Conservation (phyloP, 192 early-diverging fungal genomes). For the Podila clonocystis region DNA sequence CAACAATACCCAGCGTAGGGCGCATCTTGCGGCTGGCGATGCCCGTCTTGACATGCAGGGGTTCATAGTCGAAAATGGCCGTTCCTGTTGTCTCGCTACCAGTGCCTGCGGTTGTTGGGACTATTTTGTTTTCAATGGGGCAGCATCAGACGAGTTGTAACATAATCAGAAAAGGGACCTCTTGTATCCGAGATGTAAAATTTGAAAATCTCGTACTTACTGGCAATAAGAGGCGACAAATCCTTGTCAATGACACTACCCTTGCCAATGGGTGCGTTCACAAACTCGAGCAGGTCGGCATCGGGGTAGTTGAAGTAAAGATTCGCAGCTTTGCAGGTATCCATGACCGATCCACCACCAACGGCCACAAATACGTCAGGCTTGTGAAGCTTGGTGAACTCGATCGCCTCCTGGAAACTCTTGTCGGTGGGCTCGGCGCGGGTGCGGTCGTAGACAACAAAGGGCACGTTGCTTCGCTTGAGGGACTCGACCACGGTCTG, state of each 20-base stretch:
- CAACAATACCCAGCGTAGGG: conserved; percentile 87
- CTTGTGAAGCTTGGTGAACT: conserved; percentile 74
- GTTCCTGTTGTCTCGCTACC: conserved; percentile 93
- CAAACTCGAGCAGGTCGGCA: conserved; percentile 90
- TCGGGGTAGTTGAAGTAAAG: conserved; percentile 84
- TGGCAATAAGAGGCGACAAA: conserved; percentile 83
- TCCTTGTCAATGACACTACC: conserved; percentile 78
- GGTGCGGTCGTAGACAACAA: conserved; percentile 80
- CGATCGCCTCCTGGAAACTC: conserved; percentile 85
- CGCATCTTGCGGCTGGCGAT: conserved; percentile 88
- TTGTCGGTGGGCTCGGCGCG: conserved; percentile 87
- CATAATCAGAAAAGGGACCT: conserved; percentile 34
- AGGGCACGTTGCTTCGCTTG: conserved; percentile 69
- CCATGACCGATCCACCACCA: conserved; percentile 91
- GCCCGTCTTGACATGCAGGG: conserved; percentile 87
- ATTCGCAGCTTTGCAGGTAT: conserved; percentile 93
- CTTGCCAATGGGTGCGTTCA: conserved; percentile 92
- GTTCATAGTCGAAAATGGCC: conserved; percentile 92
- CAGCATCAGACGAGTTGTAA: background rate
- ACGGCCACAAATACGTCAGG: conserved; percentile 92
- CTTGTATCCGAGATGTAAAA: too few species aligned
- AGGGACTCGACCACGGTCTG: conserved; percentile 82
- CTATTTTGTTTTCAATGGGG: conserved; percentile 4
- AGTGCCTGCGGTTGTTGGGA: conserved; percentile 76
- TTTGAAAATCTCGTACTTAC: conserved; percentile 28